Percentiles rank a stretch among this genome's conserved stretches.
These are phyloP conservation scores for Dissophora ornata DNA, from an alignment of 192 early-diverging fungal genomes.

Conservation along the genomic window DNA sequence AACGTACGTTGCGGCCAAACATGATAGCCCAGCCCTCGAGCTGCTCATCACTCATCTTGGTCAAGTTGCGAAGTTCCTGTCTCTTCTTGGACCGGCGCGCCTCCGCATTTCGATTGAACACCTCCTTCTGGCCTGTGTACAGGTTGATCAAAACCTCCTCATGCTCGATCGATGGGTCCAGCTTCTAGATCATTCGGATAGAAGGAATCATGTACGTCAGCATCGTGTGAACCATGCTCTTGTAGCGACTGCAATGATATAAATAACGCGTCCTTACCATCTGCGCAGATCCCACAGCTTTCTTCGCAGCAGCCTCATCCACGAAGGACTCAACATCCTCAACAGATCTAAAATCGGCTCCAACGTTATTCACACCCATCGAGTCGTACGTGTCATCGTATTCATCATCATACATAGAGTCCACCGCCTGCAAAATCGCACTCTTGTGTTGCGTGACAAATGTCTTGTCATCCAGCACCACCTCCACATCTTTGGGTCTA, in stretches of 20 bases:
- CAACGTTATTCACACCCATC: slow-evolving; percentile 68
- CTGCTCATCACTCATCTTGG: slow-evolving; percentile 89
- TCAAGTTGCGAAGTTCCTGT: slow-evolving; percentile 67
- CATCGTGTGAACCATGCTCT: slow-evolving; percentile 2
- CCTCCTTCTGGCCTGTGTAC: slow-evolving; percentile 64
- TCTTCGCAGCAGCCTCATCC: slow-evolving; percentile 22
- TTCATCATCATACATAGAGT: slow-evolving; percentile 82
- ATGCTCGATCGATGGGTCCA: slow-evolving; percentile 70
- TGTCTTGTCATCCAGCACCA: slow-evolving; percentile 67
- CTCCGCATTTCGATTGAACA: slow-evolving; percentile 72
- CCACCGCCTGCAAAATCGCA: slow-evolving; percentile 58
- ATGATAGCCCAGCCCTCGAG: slow-evolving; percentile 94
- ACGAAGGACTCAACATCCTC: slow-evolving; percentile 67
- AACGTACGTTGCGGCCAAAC: slow-evolving; percentile 83
- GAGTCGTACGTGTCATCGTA: slow-evolving; percentile 95
- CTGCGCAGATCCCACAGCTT: slow-evolving; percentile 1
- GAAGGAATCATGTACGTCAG: no score
- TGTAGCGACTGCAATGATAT: no score
- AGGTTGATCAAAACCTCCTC: slow-evolving; percentile 72
- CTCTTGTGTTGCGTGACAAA: slow-evolving; percentile 63
- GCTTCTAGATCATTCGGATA: no score
- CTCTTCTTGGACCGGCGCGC: slow-evolving; percentile 72
- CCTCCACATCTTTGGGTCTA: slow-evolving; percentile 58
- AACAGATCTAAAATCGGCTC: slow-evolving; percentile 62
- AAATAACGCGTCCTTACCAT: slow-evolving; percentile 4